phyloP scores from a whole-genome alignment of 192 early-diverging fungal species.

The Chytriomyces confervae region DNA sequence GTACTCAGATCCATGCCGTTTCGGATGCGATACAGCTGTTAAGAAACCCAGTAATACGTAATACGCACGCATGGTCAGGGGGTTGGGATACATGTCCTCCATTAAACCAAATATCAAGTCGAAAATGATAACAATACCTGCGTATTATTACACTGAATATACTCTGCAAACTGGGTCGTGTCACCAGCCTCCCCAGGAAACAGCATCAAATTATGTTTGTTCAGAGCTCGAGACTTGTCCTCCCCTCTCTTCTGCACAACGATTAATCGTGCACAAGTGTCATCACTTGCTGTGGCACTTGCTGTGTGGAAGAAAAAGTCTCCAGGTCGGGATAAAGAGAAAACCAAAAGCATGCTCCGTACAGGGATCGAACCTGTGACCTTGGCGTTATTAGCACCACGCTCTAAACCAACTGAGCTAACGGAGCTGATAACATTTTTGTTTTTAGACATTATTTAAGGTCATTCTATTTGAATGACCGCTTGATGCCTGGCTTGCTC shows the following conservation, averaged over 20 bases:
- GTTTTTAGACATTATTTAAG: too few species aligned
- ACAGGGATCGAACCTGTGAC: too few species aligned
- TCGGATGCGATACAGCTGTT: constrained; percentile 22
- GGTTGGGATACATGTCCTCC: not conserved
- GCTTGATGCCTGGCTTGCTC: too few species aligned
- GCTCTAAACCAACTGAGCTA: too few species aligned
- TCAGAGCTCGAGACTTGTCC: constrained; percentile 89
- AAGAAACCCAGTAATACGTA: not conserved
- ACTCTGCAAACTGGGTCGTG: constrained; percentile 93
- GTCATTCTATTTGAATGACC: too few species aligned
- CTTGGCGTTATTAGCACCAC: too few species aligned
- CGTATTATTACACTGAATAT: constrained; percentile 90
- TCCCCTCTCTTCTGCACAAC: constrained; percentile 90
- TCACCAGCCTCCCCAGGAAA: constrained; percentile 92
- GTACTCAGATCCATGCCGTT: constrained; percentile 84
- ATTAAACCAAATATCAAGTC: not conserved
- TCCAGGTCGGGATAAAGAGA: too few species aligned
- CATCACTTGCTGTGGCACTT: constrained; percentile 80
- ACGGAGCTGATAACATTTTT: too few species aligned
- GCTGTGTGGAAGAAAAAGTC: too few species aligned
- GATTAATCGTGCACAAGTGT: constrained; percentile 75
- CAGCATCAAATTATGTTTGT: constrained; percentile 80
- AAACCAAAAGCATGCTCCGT: too few species aligned
- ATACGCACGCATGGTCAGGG: too few species aligned
- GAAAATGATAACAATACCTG: constrained; percentile 64